Base-by-base conservation (phyloP, 179 eudicot genomes). In the Silene noctiflora region DNA sequence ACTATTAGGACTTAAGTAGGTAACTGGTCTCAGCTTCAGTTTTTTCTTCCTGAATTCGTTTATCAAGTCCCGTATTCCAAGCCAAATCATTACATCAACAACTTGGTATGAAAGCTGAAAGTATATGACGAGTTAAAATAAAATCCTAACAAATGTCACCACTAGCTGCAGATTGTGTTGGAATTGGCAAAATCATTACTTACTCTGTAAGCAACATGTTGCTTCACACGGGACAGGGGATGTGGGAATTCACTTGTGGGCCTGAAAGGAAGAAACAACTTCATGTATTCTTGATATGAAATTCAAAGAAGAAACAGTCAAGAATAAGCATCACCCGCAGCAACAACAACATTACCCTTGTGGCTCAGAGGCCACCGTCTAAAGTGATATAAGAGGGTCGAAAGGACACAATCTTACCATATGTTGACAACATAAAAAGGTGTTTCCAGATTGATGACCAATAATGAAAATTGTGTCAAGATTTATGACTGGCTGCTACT, bases 201-300 rank as follows among this genome's bases (percentile, higher is more conserved):
- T 83, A 87, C 97, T 77, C 88, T 87, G 81, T 91, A 86, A 73
- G 88, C 97, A 74, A 89, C 88, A 53, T 84, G 82, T 75, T 89
- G 92, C 82, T 67, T 88, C 69, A 92, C 96, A 78, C 96, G 96
- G 19, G 97, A 91, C 59, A 92, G 80, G 31, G 97, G 97, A 84
- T 92, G 97, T 25, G 96, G 92, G 77, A 92, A 92, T 81, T 89
- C 94, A 86, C 90, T 85, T 22, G 97, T 92, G 67, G 96, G 96
- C 83, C 97, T 92, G 90, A 77, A 73, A 58, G 42, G 33, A 73
- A 55, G 68, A 39, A 9, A 42, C 35, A 72, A 19, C 6, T 69
- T 33, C 77, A 77, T 48, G 21, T 46, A 67, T 67, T 22, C 44
- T 29, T 33, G 22, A 67, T 14, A 33, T 39, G 51, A 10, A 44